A percentile compares a stretch with the other conserved stretches of the same genome.
Evolutionary conservation across 148 eudicot species (phyloP).

Genomic region (Chenopodium quinoa): DNA sequence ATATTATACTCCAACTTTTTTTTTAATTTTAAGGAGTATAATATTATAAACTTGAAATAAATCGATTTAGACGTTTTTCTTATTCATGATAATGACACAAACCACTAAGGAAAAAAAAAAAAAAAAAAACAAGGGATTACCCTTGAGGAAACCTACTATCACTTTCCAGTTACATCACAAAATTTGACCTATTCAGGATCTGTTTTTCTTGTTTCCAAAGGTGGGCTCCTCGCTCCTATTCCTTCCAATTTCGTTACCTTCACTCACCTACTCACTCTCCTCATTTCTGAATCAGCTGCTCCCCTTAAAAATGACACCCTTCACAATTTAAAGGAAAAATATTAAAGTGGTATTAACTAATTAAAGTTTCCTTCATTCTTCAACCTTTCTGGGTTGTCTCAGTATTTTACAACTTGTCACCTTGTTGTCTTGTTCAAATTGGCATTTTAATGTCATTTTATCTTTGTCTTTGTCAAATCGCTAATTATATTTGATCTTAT

Average conservation of each 20-base stretch:
- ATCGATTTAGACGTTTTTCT: background rate
- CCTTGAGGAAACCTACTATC: slow-evolving; percentile 32
- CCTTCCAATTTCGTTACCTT: slow-evolving; percentile 20
- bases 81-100: slow-evolving; percentile 17
- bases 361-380: background rate
- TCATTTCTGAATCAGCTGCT: slow-evolving; percentile 13
- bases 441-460: slow-evolving; percentile 21
- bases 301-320: slow-evolving; percentile 20
- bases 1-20: too few relatives aligned
- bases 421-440: slow-evolving; percentile 18
- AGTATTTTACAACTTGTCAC: slow-evolving; percentile 18
- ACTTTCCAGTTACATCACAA: slow-evolving; percentile 32
- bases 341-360: background rate
- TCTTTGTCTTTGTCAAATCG: slow-evolving; percentile 3
- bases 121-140: slow-evolving; percentile 13
- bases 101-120: background rate
- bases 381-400: background rate
- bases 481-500: slow-evolving; percentile 1
- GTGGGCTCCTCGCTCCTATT: slow-evolving; percentile 31
- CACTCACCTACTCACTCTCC: slow-evolving; percentile 17
- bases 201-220: slow-evolving; percentile 24
- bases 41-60: background rate
- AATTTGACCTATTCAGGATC: slow-evolving; percentile 26
- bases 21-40: too few relatives aligned
- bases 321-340: background rate